These are phyloP conservation scores for Chamaecrista fasciculata DNA, from an alignment of 306 rosid genomes.

Conservation along the genomic window DNA sequence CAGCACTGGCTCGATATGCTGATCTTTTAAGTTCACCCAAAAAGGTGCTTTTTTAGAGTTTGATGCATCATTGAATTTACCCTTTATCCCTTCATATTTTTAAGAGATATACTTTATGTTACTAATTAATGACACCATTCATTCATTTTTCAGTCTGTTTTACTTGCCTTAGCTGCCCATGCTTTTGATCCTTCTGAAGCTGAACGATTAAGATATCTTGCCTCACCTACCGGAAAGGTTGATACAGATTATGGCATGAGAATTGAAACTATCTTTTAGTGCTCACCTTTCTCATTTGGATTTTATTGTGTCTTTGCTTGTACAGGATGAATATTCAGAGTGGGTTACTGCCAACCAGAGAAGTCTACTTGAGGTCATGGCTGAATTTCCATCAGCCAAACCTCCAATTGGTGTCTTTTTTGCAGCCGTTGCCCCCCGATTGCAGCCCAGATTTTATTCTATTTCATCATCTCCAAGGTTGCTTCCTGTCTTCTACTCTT, in stretches of 20 bases:
- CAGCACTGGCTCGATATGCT: slow-evolving; percentile 71
- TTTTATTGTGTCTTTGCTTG: slow-evolving; percentile 26
- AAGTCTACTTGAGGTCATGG: slow-evolving; percentile 95
- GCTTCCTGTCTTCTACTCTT: slow-evolving; percentile 14
- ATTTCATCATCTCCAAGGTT: slow-evolving; percentile 95
- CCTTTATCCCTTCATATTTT: neutral
- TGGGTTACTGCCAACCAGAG: slow-evolving; percentile 82
- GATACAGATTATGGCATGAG: slow-evolving; percentile 13
- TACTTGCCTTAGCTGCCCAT: slow-evolving; percentile 89
- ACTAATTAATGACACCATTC: slow-evolving; percentile 18
- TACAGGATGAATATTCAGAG: slow-evolving; percentile 91
- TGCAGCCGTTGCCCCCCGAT: slow-evolving; percentile 88
- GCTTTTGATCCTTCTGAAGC: slow-evolving; percentile 89
- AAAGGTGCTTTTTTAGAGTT: slow-evolving; percentile 57
- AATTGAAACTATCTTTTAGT: neutral
- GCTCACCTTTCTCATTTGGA: slow-evolving; percentile 28
- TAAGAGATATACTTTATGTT: slow-evolving; percentile 19
- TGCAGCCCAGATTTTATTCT: slow-evolving; percentile 95
- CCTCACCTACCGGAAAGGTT: slow-evolving; percentile 98
- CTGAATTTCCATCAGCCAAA: slow-evolving; percentile 84
- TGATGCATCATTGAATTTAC: slow-evolving; percentile 8
- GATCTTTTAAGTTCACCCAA: slow-evolving; percentile 90
- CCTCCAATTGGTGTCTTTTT: slow-evolving; percentile 95
- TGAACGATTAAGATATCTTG: slow-evolving; percentile 82
- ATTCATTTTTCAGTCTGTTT: slow-evolving; percentile 55